phyloP scores from a whole-genome alignment of 192 early-diverging fungal species.

The Mortierella hygrophila region DNA sequence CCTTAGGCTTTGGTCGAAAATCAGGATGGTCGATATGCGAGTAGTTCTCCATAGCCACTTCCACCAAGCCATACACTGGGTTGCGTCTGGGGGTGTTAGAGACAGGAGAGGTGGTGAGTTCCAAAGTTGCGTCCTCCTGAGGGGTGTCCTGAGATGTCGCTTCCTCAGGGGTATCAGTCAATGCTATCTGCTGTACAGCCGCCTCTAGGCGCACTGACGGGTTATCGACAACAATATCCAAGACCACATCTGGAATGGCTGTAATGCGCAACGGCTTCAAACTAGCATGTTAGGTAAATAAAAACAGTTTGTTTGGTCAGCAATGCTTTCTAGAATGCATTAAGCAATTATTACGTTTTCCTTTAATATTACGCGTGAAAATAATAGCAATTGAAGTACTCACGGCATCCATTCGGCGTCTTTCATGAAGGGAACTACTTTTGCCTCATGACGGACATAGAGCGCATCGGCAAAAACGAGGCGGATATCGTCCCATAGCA shows the following conservation, averaged over 20 bases:
- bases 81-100: no score
- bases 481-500: neutral
- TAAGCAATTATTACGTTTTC: no score
- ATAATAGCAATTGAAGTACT: neutral
- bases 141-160: neutral
- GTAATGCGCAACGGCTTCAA: neutral
- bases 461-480: neutral
- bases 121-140: neutral
- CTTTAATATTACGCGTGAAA: no score
- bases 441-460: neutral
- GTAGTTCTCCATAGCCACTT: no score
- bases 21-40: no score
- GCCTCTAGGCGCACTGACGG: neutral
- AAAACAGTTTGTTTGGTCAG: no score
- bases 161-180: neutral
- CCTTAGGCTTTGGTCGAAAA: neutral
- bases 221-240: neutral
- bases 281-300: neutral
- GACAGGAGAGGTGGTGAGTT: no score
- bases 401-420: neutral
- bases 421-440: neutral
- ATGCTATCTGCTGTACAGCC: neutral
- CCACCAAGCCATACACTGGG: no score
- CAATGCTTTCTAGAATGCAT: no score
- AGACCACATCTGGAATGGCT: neutral